Evolutionary conservation across 805 yeast genomes (phyloP), one percentile per base, ranked within the genome.

Genomic region (Candida sphagnicola): DNA sequence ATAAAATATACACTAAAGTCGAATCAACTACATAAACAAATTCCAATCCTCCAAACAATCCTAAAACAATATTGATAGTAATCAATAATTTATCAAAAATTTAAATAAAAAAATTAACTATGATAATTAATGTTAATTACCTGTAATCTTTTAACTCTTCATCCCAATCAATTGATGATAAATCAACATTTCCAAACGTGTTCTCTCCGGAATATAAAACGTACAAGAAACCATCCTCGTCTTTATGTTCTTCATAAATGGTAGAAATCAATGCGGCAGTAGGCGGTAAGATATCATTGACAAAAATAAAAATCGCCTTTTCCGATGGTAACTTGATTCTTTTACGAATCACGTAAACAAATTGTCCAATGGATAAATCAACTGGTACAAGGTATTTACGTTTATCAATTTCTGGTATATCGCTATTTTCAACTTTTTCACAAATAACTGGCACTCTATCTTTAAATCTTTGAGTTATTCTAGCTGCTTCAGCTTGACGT

Each of bases 391-490:
- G 75, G 60, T 93, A 93, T 70, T 93, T 93, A 64, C 96, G 85
- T 75, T 93, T 93, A 65, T 93, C 99, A 57, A 93, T 90, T 50
- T 89, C 93, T 34, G 95, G 95, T 47, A 93, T 85, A 59, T 93
- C 97, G 25, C 95, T 83, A 67, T 91, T 91, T 66, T 90, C 98
- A 28, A 90, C 97, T 67, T 90, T 84, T 68, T 93, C 99, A 62
- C 99, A 93, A 56, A 93, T 91, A 18, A 85, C 97, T 3, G 99
- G 99, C 45, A 93, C 88, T 50, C 99, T 78, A 61, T 93, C 96
- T 40, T 77, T 74, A 68, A 90, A 93, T 62, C 90, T 85, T 54
- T 84, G 82, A 47, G 88, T 79, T 57, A 91, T 91, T 56, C 97
- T 81, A 49, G 84, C 80, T 26, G 98, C 87, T 66, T 91, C 99